Base-by-base conservation (phyloP, 1,139 yeast genomes). In the Geotrichum australiense region DNA sequence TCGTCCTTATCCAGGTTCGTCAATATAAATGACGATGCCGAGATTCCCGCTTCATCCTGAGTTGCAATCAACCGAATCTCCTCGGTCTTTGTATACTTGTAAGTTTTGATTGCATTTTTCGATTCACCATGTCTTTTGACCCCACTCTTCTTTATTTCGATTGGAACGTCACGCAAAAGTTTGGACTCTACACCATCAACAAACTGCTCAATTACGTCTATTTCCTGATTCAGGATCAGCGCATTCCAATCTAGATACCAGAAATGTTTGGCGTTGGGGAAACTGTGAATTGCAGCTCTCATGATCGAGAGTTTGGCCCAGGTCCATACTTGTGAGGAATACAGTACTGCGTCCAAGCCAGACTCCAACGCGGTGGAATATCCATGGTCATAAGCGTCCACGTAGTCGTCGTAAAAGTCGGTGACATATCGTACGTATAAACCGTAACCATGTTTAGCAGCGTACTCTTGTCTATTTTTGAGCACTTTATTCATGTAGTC, bases 261-360 rank as follows among this genome's bases (percentile, higher is more conserved):
- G 54, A 85, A 80, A 71, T 85, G 81, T 56, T 82, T 76, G 5
- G 94, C 80, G 33, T 78, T 66, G 1, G 96, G 96, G 65, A 85
- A 84, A 0, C 94, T 89, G 60, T 76, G 76, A 79, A 85, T 76
- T 6, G 96, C 96, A 11, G 89, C 89, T 50, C 93, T 71, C 57
- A 82, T 57, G 31, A 76, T 61, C 46, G 71, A 69, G 28, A 79
- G 53, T 50, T 78, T 72, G 18, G 75, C 70, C 91, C 93, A 81
- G 46, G 71, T 73, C 36, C 40, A 20, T 11, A 19, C 27, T 12
- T n/a, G 23, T 15, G 20, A 19, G 28, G 8, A 12, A 5, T 5
- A 18, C 8, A 20, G 12, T 19, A n/a, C 19, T 15, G 20, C 32
- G 10, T 21, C 20, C 6, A 10, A 7, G 35, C 14, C 24, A 20